Percentiles rank a stretch among this genome's conserved stretches.
Conservation (phyloP, 306 rosid genomes). For the Ceratonia siliqua region DNA sequence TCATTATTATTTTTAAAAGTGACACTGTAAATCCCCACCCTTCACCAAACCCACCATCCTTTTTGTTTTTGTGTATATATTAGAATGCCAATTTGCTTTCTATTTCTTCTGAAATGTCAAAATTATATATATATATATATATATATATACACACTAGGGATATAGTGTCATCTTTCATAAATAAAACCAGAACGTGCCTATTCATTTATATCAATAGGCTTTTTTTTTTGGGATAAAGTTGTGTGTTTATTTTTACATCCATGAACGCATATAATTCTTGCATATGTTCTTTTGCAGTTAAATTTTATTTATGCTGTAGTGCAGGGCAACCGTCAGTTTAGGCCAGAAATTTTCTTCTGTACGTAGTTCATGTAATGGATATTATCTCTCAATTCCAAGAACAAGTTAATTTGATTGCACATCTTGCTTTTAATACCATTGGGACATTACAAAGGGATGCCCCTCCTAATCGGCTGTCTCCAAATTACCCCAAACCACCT, state of each 20-base stretch:
- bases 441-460: conserved; percentile 93
- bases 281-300: conserved; percentile 21
- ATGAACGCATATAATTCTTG: too few relatives aligned
- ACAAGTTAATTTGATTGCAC: conserved; percentile 69
- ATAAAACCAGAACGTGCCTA: not conserved
- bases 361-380: conserved; percentile 53
- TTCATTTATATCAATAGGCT: not conserved
- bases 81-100: not conserved
- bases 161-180: not conserved
- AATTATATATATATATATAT: too few relatives aligned
- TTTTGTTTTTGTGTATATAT: not conserved
- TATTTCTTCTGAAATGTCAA: not conserved
- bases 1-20: too few relatives aligned
- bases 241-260: not conserved
- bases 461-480: conserved; percentile 75
- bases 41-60: not conserved
- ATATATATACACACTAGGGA: too few relatives aligned
- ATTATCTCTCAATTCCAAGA: conserved; percentile 90
- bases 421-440: conserved; percentile 72
- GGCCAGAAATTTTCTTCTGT: not conserved
- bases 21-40: not conserved
- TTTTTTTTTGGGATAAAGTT: not conserved
- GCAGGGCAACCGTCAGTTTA: too few relatives aligned
- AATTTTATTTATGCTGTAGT: too few relatives aligned
- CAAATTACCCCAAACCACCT: conserved; percentile 84